Evolutionary conservation across 345 rosid genomes (phyloP), one percentile per base, ranked within the genome.

Genomic region (Murraya paniculata): DNA sequence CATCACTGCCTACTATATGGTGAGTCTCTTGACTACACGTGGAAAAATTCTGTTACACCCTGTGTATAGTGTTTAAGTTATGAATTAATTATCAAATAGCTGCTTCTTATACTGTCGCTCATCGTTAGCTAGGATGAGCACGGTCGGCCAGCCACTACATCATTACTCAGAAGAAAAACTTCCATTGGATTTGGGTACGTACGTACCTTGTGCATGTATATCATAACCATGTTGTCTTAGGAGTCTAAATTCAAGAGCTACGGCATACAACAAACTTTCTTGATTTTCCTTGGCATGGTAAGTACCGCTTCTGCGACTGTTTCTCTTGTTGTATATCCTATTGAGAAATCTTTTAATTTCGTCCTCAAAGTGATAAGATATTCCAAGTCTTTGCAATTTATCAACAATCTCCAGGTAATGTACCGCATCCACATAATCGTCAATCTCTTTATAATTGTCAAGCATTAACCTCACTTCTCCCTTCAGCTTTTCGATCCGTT

Each of bases 351-450:
- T 58, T 68, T 80, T 39, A 10, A 78, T 81, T 64, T 78, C 84
- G 24, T 41, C 50, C 48, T 76, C 75, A 45, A 77, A 86, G 70
- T 81, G 85, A 72, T 83, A 83, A 28, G 85, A 81, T 8, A 86
- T 36, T 55, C 88, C 88, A 21, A 85, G 85, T 68, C 85, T 83
- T 61, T 83, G 78, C 62, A 86, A 59, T n/a, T 55, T 30, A 59
- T 84, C 85, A 7, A 86, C 39, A 10, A 86, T 71, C 77, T 82
- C 85, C 28, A 86, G 81, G 55, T 77, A 75, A 45, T 71, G 58
- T 21, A 77, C 53, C 58, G 74, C 33, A 35, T 60, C 59, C 8
- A 0, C 19, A 21, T 45, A 45, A 45, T 45, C 50, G 50, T 64
- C 67, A 35, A 30, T 1, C 28, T 16, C 65, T 33, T 61, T 13